These are phyloP conservation scores for Vigna trinervia DNA, from an alignment of 306 rosid species.

Conservation along the genomic window DNA sequence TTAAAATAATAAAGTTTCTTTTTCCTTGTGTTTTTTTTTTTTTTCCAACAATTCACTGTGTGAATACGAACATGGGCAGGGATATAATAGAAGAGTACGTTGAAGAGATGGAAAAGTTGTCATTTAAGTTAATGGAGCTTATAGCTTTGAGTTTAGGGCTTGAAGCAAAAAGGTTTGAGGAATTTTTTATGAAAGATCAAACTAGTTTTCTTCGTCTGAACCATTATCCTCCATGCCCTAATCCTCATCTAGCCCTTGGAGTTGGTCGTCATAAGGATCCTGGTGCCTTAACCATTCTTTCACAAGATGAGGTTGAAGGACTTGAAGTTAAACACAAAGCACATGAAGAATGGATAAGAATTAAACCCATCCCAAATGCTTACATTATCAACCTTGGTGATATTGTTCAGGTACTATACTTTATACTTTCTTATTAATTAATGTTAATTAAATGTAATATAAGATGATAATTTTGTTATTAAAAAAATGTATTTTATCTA, in stretches of 20 bases:
- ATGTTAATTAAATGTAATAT: too few species aligned
- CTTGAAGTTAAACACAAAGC: slow-evolving; percentile 64
- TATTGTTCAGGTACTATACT: slow-evolving; percentile 53
- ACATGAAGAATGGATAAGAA: slow-evolving; percentile 68
- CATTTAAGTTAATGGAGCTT: slow-evolving; percentile 59
- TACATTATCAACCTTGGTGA: slow-evolving; percentile 68
- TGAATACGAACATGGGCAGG: slow-evolving; percentile 30
- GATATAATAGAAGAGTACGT: slow-evolving; percentile 55
- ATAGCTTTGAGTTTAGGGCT: slow-evolving; percentile 69
- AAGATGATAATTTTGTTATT: too few species aligned
- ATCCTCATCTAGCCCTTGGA: slow-evolving; percentile 66
- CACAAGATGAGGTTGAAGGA: slow-evolving; percentile 75
- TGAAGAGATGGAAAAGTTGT: slow-evolving; percentile 57
- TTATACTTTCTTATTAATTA: too few species aligned
- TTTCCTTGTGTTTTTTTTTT: too few species aligned
- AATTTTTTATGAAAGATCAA: slow-evolving; percentile 57
- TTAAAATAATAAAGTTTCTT: too few species aligned
- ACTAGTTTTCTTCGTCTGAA: slow-evolving; percentile 56
- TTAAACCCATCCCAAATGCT: slow-evolving; percentile 64
- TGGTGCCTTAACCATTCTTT: slow-evolving; percentile 63
- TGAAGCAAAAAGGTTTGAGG: slow-evolving; percentile 53
- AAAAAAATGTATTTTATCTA: too few species aligned
- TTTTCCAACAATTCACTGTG: neutral
- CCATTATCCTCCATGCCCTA: slow-evolving; percentile 73
- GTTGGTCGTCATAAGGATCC: slow-evolving; percentile 71